Conservation (phyloP, 228 moss, liverwort and hornwort genomes). For the Sphagnum fallax region DNA sequence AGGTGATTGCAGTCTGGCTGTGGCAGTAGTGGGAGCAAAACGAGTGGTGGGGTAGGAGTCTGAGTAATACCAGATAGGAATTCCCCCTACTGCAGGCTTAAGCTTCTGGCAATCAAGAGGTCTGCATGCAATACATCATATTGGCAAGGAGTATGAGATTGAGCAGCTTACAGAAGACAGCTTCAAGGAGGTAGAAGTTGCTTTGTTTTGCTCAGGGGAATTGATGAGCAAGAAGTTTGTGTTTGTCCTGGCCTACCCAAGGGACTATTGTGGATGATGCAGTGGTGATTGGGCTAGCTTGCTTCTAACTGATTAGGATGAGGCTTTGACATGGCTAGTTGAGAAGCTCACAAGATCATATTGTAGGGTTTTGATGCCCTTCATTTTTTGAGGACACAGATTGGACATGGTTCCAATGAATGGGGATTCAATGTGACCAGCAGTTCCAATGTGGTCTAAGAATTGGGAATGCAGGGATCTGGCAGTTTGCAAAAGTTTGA, state of each 20-base stretch:
- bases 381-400: too few species aligned
- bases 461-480: too few species aligned
- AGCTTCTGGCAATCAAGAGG: conserved; percentile 93
- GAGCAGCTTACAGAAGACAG: conserved; percentile 78
- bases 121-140: conserved; percentile 82
- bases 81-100: conserved; percentile 80
- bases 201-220: conserved; percentile 93
- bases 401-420: too few species aligned
- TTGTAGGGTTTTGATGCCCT: too few species aligned
- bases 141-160: conserved; percentile 73
- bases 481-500: too few species aligned
- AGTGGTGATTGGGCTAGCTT: too few species aligned
- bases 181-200: conserved; percentile 78
- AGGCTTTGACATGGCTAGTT: too few species aligned
- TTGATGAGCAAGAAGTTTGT: conserved; percentile 92
- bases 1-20: conserved; percentile 25
- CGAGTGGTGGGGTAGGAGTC: conserved; percentile 97
- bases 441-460: too few species aligned
- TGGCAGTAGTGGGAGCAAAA: conserved; percentile 90
- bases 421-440: too few species aligned
- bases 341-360: too few species aligned
- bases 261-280: conserved; percentile 74
- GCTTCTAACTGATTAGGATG: too few species aligned
- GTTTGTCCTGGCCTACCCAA: conserved; percentile 58
- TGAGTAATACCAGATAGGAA: conserved; percentile 73